phyloP scores from a whole-genome alignment of 805 yeast genomes.

The Blastobotrys terrestris region DNA sequence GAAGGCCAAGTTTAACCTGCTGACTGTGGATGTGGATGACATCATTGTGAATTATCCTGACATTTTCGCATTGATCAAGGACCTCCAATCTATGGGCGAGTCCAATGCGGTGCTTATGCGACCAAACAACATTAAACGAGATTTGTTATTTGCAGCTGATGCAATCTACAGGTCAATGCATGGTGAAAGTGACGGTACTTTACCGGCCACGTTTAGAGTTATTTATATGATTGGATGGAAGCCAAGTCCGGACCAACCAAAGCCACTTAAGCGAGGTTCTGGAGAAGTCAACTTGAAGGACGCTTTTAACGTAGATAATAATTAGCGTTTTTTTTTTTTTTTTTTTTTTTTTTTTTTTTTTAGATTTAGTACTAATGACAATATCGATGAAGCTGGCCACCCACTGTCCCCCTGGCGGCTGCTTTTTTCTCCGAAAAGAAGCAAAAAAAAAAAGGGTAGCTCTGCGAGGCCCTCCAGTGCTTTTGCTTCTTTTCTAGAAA shows the following conservation, averaged over 20 bases:
- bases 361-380: too few relatives aligned
- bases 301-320: conserved; percentile 31
- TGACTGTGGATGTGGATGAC: conserved; percentile 81
- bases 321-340: too few relatives aligned
- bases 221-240: conserved; percentile 90
- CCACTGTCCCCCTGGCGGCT: not conserved
- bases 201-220: conserved; percentile 78
- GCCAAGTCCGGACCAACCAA: conserved; percentile 59
- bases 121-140: conserved; percentile 44
- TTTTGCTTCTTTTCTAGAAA: too few relatives aligned
- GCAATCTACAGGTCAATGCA: conserved; percentile 68
- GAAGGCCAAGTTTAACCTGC: conserved; percentile 69
- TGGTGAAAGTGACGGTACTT: conserved; percentile 51
- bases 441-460: not conserved
- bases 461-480: too few relatives aligned
- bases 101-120: conserved; percentile 52
- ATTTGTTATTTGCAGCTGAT: conserved; percentile 66
- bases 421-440: not conserved
- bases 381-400: not conserved
- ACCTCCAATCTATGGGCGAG: conserved; percentile 79
- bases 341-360: too few relatives aligned
- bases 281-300: conserved; percentile 67
- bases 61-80: conserved; percentile 57
- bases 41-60: conserved; percentile 75
- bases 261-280: conserved; percentile 67